Percentiles rank a stretch among this genome's conserved stretches.
Conservation (phyloP, 768 basidiomycete genomes). For the Epithele typhae region DNA sequence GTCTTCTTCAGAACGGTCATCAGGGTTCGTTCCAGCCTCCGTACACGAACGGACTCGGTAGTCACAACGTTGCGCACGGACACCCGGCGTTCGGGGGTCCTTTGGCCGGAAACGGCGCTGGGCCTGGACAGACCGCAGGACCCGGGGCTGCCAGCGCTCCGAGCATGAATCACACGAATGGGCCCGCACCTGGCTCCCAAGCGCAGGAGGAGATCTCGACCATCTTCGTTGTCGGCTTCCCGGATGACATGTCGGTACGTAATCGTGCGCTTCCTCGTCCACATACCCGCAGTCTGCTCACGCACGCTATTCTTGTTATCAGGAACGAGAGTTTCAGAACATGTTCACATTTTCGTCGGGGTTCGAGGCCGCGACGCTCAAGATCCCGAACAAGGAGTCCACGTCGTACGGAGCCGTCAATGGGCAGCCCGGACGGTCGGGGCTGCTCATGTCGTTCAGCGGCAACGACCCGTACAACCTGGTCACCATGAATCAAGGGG, state of each 20-base stretch:
- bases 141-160: slow-evolving; percentile 11
- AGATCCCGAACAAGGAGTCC: slow-evolving; percentile 92
- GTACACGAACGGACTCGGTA: slow-evolving; percentile 33
- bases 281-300: slow-evolving; percentile 15
- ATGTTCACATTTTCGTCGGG: slow-evolving; percentile 97
- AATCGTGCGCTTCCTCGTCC: slow-evolving; percentile 5
- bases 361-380: slow-evolving; percentile 96
- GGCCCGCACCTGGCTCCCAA: slow-evolving; percentile 21
- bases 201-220: slow-evolving; percentile 86
- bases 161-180: slow-evolving; percentile 26
- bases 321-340: slow-evolving; percentile 99
- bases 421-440: slow-evolving; percentile 16
- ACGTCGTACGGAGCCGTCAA: slow-evolving; percentile 57
- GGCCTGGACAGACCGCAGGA: slow-evolving; percentile 20
- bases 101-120: slow-evolving; percentile 40
- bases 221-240: slow-evolving; percentile 98
- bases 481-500: slow-evolving; percentile 78
- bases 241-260: slow-evolving; percentile 93
- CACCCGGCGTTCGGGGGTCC: slow-evolving; percentile 70
- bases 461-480: slow-evolving; percentile 83
- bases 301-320: slow-evolving; percentile 12
- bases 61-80: slow-evolving; percentile 28
- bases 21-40: slow-evolving; percentile 30
- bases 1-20: slow-evolving; percentile 18
- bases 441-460: slow-evolving; percentile 22